Percentiles rank a stretch among this genome's conserved stretches.
Evolutionary conservation across 169 alveolate species (phyloP).

Genomic region (Plasmodium coatneyi): DNA sequence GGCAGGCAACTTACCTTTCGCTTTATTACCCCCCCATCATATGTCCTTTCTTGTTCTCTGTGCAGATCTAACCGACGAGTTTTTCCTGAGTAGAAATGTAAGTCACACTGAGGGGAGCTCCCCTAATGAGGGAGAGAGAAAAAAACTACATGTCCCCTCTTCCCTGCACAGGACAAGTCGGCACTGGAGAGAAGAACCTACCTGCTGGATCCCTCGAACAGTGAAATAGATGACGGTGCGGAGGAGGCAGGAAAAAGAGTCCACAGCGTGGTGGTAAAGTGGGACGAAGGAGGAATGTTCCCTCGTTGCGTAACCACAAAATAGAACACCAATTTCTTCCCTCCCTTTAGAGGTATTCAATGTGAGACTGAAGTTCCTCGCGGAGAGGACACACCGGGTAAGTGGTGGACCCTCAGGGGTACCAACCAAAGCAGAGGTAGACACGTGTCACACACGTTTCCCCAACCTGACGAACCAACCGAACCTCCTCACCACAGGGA

Average conservation of each 20-base stretch:
- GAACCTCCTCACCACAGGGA: neutral
- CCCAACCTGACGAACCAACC: neutral
- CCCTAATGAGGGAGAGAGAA: neutral
- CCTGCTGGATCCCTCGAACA: conserved; percentile 32
- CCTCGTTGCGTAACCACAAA: neutral
- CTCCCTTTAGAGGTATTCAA: conserved; percentile 37
- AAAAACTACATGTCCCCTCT: neutral
- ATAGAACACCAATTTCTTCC: neutral
- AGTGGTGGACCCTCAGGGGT: neutral
- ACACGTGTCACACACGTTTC: neutral
- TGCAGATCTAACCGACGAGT: conserved; percentile 45
- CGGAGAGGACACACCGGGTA: conserved; percentile 48
- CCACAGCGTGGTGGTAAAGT: neutral
- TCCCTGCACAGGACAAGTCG: conserved; percentile 28
- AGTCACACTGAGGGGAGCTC: neutral
- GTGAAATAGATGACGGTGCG: conserved; percentile 55
- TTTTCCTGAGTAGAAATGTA: conserved; percentile 39
- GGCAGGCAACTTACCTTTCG: neutral
- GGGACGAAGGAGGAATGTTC: neutral
- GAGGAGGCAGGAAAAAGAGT: neutral
- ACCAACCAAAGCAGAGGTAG: neutral
- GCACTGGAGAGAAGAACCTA: conserved; percentile 47
- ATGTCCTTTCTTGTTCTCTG: neutral
- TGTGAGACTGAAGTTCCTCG: conserved; percentile 20
- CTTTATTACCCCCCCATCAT: neutral